These are phyloP conservation scores for Mycena filopes DNA, from an alignment of 768 basidiomycete species.

Conservation along the genomic window DNA sequence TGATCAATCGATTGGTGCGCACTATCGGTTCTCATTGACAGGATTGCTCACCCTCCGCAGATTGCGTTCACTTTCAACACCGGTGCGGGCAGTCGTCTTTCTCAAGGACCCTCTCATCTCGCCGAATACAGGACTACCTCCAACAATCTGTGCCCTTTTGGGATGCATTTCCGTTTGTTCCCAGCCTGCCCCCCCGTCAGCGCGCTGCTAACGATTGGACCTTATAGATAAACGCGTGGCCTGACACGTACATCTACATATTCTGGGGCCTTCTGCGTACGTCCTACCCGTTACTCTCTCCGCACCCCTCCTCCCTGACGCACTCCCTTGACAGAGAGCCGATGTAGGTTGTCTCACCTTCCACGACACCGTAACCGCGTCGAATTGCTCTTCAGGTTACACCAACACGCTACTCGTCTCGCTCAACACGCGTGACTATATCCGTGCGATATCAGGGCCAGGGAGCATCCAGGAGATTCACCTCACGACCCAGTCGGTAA, in stretches of 20 bases:
- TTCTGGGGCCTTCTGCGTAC: conserved; percentile 18
- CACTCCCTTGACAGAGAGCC: not conserved
- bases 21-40: not conserved
- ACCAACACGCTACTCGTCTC: conserved; percentile 13
- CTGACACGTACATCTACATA: conserved; percentile 16
- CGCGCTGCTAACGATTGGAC: not conserved
- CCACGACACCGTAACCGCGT: not conserved
- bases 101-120: not conserved
- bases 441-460: not conserved
- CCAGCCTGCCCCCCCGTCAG: no score
- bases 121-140: not conserved
- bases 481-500: not conserved
- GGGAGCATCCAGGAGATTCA: conserved; percentile 1
- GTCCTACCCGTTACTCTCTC: not conserved
- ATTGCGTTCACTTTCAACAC: not conserved
- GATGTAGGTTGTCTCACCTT: not conserved
- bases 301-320: not conserved
- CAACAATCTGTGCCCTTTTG: conserved; percentile 6
- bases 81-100: not conserved
- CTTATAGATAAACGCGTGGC: conserved; percentile 11
- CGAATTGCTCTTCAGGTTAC: conserved; percentile 1
- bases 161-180: conserved; percentile 4
- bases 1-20: conserved; percentile 30
- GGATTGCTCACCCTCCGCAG: not conserved
- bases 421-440: conserved; percentile 17